Conservation (phyloP, 352 stramenopile species). For the Plasmopara muralis region DNA sequence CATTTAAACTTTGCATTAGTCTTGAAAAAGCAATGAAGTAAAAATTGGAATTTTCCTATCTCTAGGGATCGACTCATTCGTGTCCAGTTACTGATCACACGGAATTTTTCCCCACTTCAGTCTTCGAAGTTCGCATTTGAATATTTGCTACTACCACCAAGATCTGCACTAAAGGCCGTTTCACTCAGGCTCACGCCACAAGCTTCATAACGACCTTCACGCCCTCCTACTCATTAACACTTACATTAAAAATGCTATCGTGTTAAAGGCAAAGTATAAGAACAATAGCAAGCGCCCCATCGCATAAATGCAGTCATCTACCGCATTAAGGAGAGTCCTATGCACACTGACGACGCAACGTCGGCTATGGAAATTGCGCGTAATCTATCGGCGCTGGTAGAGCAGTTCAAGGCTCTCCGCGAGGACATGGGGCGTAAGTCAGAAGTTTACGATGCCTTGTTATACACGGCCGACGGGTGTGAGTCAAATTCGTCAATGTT, state of each 20-base stretch:
- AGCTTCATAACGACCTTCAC: conserved; percentile 2
- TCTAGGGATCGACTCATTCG: too few species aligned
- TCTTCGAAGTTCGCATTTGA: conserved; percentile 2
- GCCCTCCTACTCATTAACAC: conserved; percentile 2
- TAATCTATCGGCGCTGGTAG: conserved; percentile 57
- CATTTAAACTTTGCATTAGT: too few species aligned
- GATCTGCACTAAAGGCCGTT: conserved; percentile 1
- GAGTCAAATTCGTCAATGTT: not conserved
- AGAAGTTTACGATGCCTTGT: conserved; percentile 60
- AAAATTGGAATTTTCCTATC: too few species aligned
- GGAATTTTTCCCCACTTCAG: not conserved
- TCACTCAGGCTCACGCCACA: conserved; percentile 2
- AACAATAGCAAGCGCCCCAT: too few species aligned
- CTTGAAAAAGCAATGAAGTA: too few species aligned
- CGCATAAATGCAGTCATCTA: not conserved
- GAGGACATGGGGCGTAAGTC: conserved; percentile 64
- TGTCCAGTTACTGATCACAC: too few species aligned
- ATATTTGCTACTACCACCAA: conserved; percentile 1
- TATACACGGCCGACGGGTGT: conserved; percentile 6
- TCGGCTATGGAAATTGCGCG: conserved; percentile 39
- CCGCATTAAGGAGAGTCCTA: conserved; percentile 14
- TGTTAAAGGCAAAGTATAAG: conserved; percentile 2
- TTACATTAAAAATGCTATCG: conserved; percentile 1
- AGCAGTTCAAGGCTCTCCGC: conserved; percentile 52
- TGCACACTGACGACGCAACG: conserved; percentile 2